Conservation (phyloP, 202 grass and related monocot genomes). For the Zizania palustris region DNA sequence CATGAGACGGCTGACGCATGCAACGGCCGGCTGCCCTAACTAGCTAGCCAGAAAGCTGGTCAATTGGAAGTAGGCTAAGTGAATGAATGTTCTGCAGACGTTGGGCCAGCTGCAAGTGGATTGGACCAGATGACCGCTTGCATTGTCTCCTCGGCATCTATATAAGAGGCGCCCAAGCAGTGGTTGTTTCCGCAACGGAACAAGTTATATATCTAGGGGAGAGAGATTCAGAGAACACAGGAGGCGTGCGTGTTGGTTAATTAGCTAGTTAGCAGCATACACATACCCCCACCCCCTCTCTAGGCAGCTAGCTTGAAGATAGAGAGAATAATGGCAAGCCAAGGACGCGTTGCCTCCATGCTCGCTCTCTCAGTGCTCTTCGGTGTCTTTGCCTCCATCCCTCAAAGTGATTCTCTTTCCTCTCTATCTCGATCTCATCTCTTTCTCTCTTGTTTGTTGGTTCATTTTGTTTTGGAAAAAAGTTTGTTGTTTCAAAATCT, state of each 20-base stretch:
- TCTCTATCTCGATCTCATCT: slow-evolving; percentile 20
- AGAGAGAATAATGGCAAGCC: slow-evolving; percentile 45
- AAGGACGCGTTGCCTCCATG: slow-evolving; percentile 51
- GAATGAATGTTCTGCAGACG: slow-evolving; percentile 46
- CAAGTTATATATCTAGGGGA: not conserved
- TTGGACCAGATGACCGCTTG: slow-evolving; percentile 29
- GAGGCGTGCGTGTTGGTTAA: slow-evolving; percentile 40
- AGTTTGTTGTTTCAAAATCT: not conserved
- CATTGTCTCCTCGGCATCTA: slow-evolving; percentile 44
- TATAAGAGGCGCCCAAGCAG: slow-evolving; percentile 39
- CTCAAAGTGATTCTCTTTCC: slow-evolving; percentile 51
- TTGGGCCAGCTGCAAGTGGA: slow-evolving; percentile 40
- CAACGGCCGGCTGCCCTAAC: slow-evolving; percentile 12
- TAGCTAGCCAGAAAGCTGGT: slow-evolving; percentile 26
- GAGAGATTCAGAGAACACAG: slow-evolving; percentile 10
- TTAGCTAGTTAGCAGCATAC: not conserved
- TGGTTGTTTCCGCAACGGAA: slow-evolving; percentile 36
- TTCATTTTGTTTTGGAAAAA: too few relatives aligned
- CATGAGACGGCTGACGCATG: slow-evolving; percentile 40
- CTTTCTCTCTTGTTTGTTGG: not conserved
- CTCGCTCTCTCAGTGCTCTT: slow-evolving; percentile 59
- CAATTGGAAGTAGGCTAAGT: slow-evolving; percentile 52
- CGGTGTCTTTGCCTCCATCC: slow-evolving; percentile 51
- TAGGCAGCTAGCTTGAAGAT: not conserved
- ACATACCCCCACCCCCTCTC: not conserved